Base-by-base conservation (phyloP, 345 rosid genomes). In the Carallia pectinifolia region DNA sequence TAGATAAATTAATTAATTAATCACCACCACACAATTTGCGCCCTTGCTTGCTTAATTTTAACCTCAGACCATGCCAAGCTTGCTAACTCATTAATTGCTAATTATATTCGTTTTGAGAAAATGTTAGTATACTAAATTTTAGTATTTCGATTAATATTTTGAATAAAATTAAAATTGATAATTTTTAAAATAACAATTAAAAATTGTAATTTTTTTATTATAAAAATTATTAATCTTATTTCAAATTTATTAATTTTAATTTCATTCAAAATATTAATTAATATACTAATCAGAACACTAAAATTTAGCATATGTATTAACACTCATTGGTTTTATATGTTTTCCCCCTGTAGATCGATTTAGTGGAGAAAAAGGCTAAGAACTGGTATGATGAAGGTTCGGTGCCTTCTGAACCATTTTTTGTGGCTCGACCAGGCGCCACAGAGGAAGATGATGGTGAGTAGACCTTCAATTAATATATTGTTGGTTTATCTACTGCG, bases 361-460 rank as follows among this genome's bases (percentile, higher is more conserved):
- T 94, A 9, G 77, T 81, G 33, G 65, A 82, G 74, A 94, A 94
- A 73, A 81, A 75, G 65, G 97, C 96, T 1, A 90, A 87, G 81
- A 91, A 86, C 71, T 91, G 97, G 97, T 67, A 88, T 6, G 88
- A 90, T 1, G 86, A 88, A 9, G 97, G 97, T 7, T 78, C 90
- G 0, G 83, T 94, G 52, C 99, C 99, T 47, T 94, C 99, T 0
- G 99, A 94, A 53, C 99, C 99, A 38, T 85, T 85, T 61, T 94
- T 94, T 36, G 97, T 94, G 68, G 93, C 90, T 53, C 86, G 96
- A 4, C 97, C 99, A 0, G 97, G 90, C 16, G 93, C 97, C 5
- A 81, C 80, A 5, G 76, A 83, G 71, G 99, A 95, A 81, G 99
- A 95, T 77, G 99, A 95, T 69, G 99, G 99, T 93, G 61, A 82